A percentile compares a stretch with the other conserved stretches of the same genome.
Evolutionary conservation across 305 asterid genomes (phyloP).

Genomic region (Vinca major): DNA sequence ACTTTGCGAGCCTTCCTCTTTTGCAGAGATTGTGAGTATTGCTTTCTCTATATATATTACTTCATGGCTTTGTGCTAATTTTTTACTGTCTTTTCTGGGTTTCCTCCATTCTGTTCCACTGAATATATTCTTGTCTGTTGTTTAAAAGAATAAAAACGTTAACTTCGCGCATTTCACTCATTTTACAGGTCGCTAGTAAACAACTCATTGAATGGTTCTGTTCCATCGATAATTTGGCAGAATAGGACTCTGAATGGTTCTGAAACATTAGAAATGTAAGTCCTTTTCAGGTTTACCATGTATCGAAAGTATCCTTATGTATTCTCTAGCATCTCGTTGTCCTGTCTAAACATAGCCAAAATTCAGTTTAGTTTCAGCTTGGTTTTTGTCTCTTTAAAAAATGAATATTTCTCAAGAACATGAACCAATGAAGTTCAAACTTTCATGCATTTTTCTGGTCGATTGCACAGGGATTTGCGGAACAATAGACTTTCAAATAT

Average conservation of each 20-base stretch:
- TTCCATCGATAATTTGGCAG: slow-evolving; percentile 77
- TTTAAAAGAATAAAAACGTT: slow-evolving; percentile 2
- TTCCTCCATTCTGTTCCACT: neutral
- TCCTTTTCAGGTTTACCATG: slow-evolving; percentile 9
- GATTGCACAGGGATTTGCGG: slow-evolving; percentile 65
- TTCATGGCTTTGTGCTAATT: no score
- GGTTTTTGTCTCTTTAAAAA: neutral
- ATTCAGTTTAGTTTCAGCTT: neutral
- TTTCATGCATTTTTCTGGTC: slow-evolving; percentile 1
- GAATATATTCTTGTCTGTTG: neutral
- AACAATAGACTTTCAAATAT: slow-evolving; percentile 49
- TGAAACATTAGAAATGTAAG: slow-evolving; percentile 68
- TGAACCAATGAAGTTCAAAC: neutral
- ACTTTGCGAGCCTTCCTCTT: slow-evolving; percentile 68
- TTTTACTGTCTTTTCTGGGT: no score
- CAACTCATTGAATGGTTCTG: slow-evolving; percentile 71
- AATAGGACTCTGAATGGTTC: slow-evolving; percentile 52
- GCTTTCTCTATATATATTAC: neutral
- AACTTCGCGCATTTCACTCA: neutral
- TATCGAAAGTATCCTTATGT: neutral
- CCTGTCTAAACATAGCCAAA: neutral
- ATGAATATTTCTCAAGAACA: neutral
- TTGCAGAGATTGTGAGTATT: slow-evolving; percentile 76
- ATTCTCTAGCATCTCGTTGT: neutral
- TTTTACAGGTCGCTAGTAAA: slow-evolving; percentile 66